Base-by-base conservation (phyloP, 176 grass and related monocot species). In the Canna indica region DNA sequence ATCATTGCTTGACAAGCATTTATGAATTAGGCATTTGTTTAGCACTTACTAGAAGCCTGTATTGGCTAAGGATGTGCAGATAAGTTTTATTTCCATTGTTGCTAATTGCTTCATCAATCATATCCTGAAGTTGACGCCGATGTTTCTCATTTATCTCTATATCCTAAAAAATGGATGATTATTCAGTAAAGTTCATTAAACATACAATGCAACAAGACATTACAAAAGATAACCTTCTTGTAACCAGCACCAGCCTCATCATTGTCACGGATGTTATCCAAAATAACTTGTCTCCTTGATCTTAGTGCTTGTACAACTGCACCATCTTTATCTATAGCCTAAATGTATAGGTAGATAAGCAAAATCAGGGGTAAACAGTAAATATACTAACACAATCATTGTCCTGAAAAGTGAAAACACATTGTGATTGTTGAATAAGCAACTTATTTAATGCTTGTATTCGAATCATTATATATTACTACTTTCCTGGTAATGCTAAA, bases 201-300 rank as follows among this genome's bases (percentile, higher is more conserved):
- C 33, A 54, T 18, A 7, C 39, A 7, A 78, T 72, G 13, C 35
- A 64, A 78, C 69, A 44, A 28, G 26, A 56, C 80, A 56, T 29
- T 32, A 22, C 64, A 74, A 9, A 69, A 46, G 57, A 85, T 17
- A 38, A 99, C 94, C 86, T 99, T 93, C 80, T 72, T 93, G 80
- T 99, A 99, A 46, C 86, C 78, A 87, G 90, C 67, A 84, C 94
- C 94, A 84, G 95, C 82, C 78, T 99, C 95, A 60, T 99, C 95
- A 72, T 99, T 99, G 67, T 99, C 95, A 54, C 95, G 86, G n/a
- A 99, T 90, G 50, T 99, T 99, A 66, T 99, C 95, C 60, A 99
- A 87, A 82, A 99, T 94, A 74, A 99, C 65, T 68, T 99, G 95
- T 65, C 95, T 99, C 80, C 95, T 90, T 73, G 86, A 93, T 82